Base-by-base conservation (phyloP, 495 filamentous ascomycete species). In the Aspergillus leporis region DNA sequence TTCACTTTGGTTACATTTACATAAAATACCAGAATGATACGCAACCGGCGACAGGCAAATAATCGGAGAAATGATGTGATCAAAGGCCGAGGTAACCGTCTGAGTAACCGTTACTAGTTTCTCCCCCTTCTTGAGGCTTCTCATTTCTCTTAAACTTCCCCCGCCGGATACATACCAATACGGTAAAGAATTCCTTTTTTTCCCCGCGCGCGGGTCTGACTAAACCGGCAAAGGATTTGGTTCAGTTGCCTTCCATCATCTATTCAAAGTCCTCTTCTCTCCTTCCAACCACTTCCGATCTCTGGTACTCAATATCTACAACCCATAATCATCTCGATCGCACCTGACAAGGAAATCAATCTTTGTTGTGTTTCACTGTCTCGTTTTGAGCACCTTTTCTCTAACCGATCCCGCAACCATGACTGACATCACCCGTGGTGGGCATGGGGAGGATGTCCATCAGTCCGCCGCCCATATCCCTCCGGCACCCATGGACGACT, bases 401-500 rank as follows among this genome's bases (percentile, higher is more conserved):
- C 31, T 56, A 32, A 49, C 48, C 55, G 50, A 43, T 47, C 41
- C 19, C 36, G 28, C 59, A 51, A 59, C 55, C 61, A 76, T 76
- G 72, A 64, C 64, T 30, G 63, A 70, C 63, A 62, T 66, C 59
- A 64, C 68, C 23, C 25, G 25, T 28, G 65, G 66, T 55, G 68
- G 55, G 22, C 71, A 68, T 59, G 68, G 66, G 56, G 68, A 74
- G 36, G 66, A 70, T 60, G 69, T 69, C 48, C 70, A 70, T 48
- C 66, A 66, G 47, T 43, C 56, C 32, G 60, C 66, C 21, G 54
- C 66, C 56, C 55, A 61, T 22, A 59, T 64, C 30, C 59, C 68
- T 19, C 49, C 68, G 16, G 63, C 73, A 38, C 68, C 71, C 1
- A 69, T 80, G 59, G 73, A 77, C 56, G 75, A 85, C 56, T 96